A percentile compares a stretch with the other conserved stretches of the same genome.
phyloP scores from a whole-genome alignment of 2,329 filamentous ascomycete species.

The Fusarium nygamai region DNA sequence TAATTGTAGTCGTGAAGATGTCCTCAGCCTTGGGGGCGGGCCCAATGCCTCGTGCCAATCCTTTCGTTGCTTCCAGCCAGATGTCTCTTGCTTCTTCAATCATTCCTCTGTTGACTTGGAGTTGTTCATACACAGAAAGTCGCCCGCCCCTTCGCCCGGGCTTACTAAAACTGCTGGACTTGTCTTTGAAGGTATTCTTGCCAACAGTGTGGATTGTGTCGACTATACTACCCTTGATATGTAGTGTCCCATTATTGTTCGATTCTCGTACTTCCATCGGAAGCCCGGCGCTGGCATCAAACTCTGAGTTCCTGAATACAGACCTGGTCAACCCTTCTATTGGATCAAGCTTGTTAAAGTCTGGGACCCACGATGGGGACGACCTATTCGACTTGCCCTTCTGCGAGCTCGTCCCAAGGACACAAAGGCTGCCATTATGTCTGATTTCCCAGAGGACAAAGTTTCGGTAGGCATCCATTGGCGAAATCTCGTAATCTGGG shows the following conservation, averaged over 20 bases:
- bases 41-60: rapidly evolving
- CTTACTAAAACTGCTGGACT: rapidly evolving
- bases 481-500: neutral
- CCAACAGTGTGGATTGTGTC: neutral
- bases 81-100: neutral
- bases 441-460: rapidly evolving
- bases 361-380: neutral
- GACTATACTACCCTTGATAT: rapidly evolving
- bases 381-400: rapidly evolving
- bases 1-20: no score
- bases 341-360: neutral
- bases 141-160: rapidly evolving
- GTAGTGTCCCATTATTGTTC: rapidly evolving
- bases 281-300: neutral
- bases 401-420: neutral
- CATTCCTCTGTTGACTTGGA: neutral
- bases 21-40: neutral
- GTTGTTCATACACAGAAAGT: rapidly evolving
- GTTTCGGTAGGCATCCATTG: rapidly evolving
- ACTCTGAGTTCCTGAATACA: no score
- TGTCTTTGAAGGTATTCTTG: rapidly evolving
- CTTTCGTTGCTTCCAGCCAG: neutral
- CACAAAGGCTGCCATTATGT: rapidly evolving
- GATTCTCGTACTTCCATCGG: rapidly evolving
- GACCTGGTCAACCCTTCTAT: neutral